Conservation (phyloP, 2,329 filamentous ascomycete species). For the Alternaria panax region DNA sequence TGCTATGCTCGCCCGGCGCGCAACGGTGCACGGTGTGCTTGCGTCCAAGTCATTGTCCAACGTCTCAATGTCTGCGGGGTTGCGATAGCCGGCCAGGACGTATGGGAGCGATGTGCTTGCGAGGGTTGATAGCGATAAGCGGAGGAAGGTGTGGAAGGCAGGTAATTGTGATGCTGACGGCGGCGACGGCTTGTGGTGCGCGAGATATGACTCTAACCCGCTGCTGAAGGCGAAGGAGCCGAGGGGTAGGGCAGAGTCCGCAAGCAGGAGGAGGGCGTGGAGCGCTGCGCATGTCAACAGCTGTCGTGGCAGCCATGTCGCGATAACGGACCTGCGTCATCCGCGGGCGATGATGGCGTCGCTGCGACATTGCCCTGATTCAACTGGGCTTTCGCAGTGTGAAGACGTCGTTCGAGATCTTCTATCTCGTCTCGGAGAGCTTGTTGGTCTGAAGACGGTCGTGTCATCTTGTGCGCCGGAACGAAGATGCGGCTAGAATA, state of each 20-base stretch:
- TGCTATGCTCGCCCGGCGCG: constrained; percentile 74
- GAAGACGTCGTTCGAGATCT: constrained; percentile 62
- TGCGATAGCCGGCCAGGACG: constrained; percentile 70
- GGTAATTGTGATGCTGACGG: constrained; percentile 42
- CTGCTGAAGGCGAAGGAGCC: constrained; percentile 89
- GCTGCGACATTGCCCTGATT: constrained; percentile 36
- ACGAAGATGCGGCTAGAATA: constrained; percentile 17
- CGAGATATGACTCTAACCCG: constrained; percentile 81
- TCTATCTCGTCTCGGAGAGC: constrained; percentile 62
- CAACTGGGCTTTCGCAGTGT: constrained; percentile 58
- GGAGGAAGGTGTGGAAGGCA: constrained; percentile 71
- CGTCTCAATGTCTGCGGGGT: constrained; percentile 58
- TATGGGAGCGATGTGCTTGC: constrained; percentile 78
- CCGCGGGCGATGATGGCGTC: constrained; percentile 18
- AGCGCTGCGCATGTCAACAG: constrained; percentile 30
- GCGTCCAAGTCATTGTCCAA: constrained; percentile 82
- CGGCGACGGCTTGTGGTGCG: constrained; percentile 62
- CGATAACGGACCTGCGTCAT: constrained; percentile 27
- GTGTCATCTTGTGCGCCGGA: constrained; percentile 35
- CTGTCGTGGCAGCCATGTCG: background rate
- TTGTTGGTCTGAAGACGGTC: constrained; percentile 29
- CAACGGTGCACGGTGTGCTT: constrained; percentile 78
- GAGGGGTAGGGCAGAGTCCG: constrained; percentile 81
- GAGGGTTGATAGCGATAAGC: constrained; percentile 73
- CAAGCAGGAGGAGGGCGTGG: constrained; percentile 78